Evolutionary conservation across 129 eudicot genomes (phyloP).

Genomic region (Centaurea solstitialis): DNA sequence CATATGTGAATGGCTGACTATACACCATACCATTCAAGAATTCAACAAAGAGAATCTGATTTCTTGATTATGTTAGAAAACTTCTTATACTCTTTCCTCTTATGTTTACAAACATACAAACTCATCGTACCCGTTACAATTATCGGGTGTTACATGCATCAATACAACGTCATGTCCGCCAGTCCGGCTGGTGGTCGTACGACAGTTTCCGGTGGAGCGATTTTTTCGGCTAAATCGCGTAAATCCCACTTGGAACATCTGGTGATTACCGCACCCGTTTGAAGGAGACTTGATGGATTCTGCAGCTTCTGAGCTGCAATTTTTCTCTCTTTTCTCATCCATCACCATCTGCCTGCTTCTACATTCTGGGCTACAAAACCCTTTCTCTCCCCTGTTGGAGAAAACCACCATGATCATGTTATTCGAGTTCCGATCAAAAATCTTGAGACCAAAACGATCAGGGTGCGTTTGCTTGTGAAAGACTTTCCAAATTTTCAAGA

Average conservation of each 20-base stretch:
- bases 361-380: constrained; percentile 71
- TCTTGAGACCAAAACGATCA: neutral
- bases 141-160: neutral
- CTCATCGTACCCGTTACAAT: constrained; percentile 7
- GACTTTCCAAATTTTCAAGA: too few species aligned
- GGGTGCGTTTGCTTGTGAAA: too few species aligned
- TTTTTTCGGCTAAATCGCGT: constrained; percentile 36
- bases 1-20: neutral
- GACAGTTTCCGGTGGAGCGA: neutral
- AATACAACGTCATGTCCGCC: neutral
- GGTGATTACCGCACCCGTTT: constrained; percentile 14
- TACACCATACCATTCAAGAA: constrained; percentile 16
- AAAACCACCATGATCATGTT: neutral
- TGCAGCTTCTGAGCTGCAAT: constrained; percentile 49
- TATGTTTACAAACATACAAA: constrained; percentile 9
- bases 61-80: neutral
- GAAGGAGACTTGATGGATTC: constrained; percentile 37
- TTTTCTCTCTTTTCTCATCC: constrained; percentile 54
- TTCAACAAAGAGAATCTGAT: constrained; percentile 14
- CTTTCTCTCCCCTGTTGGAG: constrained; percentile 46
- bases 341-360: constrained; percentile 52
- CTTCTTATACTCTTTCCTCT: neutral
- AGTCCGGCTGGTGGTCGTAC: neutral
- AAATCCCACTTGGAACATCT: constrained; percentile 55
- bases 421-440: neutral